phyloP scores from a whole-genome alignment of 257 asterid species.

The Solanum acaule region DNA sequence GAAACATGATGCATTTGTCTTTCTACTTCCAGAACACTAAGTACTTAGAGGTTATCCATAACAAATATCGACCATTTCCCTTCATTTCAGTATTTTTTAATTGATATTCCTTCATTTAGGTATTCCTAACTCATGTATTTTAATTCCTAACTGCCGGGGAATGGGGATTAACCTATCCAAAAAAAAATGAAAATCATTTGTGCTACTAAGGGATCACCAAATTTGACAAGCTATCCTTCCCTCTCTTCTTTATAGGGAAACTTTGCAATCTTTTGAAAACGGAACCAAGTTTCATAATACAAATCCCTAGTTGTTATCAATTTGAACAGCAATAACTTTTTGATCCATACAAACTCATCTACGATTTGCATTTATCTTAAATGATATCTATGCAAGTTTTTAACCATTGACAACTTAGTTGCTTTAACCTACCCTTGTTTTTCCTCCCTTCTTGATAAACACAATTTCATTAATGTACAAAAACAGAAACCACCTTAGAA shows the following conservation, averaged over 20 bases:
- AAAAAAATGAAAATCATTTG: not conserved
- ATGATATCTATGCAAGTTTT: not conserved
- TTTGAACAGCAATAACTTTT: not conserved
- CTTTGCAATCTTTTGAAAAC: not conserved
- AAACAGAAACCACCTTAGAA: not conserved
- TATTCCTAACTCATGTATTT: not conserved
- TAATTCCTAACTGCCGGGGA: not conserved
- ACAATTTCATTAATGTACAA: not conserved
- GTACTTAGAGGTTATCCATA: not conserved
- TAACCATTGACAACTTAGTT: not conserved
- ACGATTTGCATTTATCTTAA: not conserved
- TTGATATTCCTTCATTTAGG: not conserved
- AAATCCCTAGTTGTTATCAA: not conserved
- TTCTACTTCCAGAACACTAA: not conserved
- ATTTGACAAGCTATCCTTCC: not conserved
- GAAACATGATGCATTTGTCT: not conserved
- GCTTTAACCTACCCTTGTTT: not conserved
- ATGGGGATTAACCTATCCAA: not conserved
- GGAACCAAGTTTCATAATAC: not conserved
- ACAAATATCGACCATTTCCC: not conserved
- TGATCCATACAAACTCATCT: not conserved
- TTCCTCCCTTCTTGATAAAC: not conserved
- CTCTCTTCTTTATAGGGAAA: not conserved
- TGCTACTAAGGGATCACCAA: not conserved
- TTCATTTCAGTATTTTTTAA: not conserved